Percentiles rank a stretch among this genome's conserved stretches.
Conservation (phyloP, 2,329 filamentous ascomycete genomes). For the Westerdykella sp. region DNA sequence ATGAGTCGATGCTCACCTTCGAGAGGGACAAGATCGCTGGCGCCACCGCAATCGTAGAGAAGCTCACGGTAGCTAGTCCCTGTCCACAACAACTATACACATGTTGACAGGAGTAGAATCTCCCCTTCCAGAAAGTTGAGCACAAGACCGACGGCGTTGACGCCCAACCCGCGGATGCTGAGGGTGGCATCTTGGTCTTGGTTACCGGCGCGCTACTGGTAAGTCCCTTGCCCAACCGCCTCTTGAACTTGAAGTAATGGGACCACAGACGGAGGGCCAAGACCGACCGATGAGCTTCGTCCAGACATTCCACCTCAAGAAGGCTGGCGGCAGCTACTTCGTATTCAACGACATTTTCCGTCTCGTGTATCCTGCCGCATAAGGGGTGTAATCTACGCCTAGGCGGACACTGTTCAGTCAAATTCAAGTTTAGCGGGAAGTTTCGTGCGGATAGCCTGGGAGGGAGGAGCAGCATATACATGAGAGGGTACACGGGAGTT, state of each 20-base stretch:
- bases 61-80: constrained; percentile 59
- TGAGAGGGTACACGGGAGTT: neutral
- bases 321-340: constrained; percentile 67
- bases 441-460: too few relatives aligned
- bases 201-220: constrained; percentile 84
- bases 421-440: too few relatives aligned
- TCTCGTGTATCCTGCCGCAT: constrained; percentile 60
- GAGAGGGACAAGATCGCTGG: constrained; percentile 66
- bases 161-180: constrained; percentile 66
- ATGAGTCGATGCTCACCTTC: constrained; percentile 89
- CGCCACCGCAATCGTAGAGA: constrained; percentile 62
- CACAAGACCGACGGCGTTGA: constrained; percentile 75
- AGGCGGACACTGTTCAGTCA: too few relatives aligned
- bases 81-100: neutral
- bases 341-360: constrained; percentile 96
- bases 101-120: constrained; percentile 47
- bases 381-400: constrained; percentile 6
- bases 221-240: constrained; percentile 31
- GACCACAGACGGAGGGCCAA: constrained; percentile 70
- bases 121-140: constrained; percentile 75
- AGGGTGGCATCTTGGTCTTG: constrained; percentile 72
- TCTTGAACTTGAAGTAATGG: constrained; percentile 7
- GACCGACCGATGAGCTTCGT: constrained; percentile 84
- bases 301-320: constrained; percentile 79
- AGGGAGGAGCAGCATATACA: neutral